Conservation (phyloP, 768 basidiomycete species). For the Lactarius indigo region DNA sequence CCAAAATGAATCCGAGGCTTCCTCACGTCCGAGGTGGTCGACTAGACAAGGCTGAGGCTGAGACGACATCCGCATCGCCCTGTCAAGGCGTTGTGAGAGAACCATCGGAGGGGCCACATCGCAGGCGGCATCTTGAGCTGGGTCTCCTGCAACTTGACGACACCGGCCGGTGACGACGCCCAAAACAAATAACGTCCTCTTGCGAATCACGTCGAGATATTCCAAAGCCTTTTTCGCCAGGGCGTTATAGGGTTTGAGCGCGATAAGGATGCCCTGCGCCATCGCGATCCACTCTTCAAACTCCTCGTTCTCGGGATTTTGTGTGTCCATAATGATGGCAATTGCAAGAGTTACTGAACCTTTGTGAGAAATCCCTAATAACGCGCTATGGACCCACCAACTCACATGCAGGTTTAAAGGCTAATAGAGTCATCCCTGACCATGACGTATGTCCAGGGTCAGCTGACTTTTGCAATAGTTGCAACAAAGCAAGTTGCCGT, state of each 20-base stretch:
- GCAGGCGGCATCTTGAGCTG: neutral
- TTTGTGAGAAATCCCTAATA: neutral
- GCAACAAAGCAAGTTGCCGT: slow-evolving; percentile 23
- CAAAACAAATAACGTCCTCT: slow-evolving; percentile 24
- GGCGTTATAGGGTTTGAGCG: slow-evolving; percentile 19
- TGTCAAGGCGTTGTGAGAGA: slow-evolving; percentile 20
- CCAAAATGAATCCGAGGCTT: slow-evolving; percentile 23
- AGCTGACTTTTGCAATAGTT: slow-evolving; percentile 13
- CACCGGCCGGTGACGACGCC: slow-evolving; percentile 18
- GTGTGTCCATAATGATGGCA: slow-evolving; percentile 29
- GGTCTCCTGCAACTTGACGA: neutral
- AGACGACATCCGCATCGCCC: slow-evolving; percentile 23
- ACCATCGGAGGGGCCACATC: slow-evolving; percentile 12
- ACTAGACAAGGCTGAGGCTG: slow-evolving; percentile 18
- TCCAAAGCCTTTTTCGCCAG: slow-evolving; percentile 25
- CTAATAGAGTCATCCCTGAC: slow-evolving; percentile 15
- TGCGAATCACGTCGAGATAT: slow-evolving; percentile 24
- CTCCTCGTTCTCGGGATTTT: slow-evolving; percentile 26
- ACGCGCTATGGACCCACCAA: neutral
- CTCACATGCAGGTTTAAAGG: slow-evolving; percentile 27
- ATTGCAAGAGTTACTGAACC: slow-evolving; percentile 27
- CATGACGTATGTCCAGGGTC: slow-evolving; percentile 16
- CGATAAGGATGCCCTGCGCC: slow-evolving; percentile 22
- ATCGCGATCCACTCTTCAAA: slow-evolving; percentile 29
- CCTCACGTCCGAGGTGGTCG: slow-evolving; percentile 26